Conservation (phyloP, 441 rosid genomes). For the Raphanus hybrid region DNA sequence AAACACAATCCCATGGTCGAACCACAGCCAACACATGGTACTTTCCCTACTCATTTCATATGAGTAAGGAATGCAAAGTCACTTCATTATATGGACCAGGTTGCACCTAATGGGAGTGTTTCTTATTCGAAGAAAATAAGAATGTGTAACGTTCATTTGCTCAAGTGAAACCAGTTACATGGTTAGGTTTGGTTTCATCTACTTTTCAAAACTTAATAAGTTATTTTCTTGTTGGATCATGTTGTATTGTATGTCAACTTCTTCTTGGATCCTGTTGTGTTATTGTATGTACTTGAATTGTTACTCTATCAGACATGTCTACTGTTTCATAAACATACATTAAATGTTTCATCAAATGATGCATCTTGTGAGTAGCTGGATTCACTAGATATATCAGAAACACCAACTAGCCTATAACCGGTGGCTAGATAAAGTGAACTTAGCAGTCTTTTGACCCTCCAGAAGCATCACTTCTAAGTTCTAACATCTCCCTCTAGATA, state of each 20-base stretch:
- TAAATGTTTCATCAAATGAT: neutral
- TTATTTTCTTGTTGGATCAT: neutral
- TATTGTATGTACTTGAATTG: constrained; percentile 3
- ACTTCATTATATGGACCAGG: constrained; percentile 15
- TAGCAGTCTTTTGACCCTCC: neutral
- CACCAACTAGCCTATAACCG: neutral
- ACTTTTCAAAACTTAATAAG: constrained; percentile 7
- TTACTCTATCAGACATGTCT: constrained; percentile 20
- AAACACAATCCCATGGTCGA: constrained; percentile 32
- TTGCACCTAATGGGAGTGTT: constrained; percentile 25
- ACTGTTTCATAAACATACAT: constrained; percentile 12
- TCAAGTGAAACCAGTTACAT: constrained; percentile 13
- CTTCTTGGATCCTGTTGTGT: neutral
- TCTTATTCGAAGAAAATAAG: constrained; percentile 2
- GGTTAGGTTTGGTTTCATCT: constrained; percentile 12
- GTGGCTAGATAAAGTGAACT: neutral
- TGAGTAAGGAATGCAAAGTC: constrained; percentile 11
- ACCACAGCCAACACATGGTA: constrained; percentile 31
- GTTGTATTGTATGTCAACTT: neutral
- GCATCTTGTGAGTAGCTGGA: neutral
- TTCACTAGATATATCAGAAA: neutral
- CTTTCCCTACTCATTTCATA: constrained; percentile 38
- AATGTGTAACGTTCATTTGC: neutral
- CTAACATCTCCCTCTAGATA: neutral
- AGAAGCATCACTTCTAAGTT: neutral